A percentile compares a stretch with the other conserved stretches of the same genome.
Evolutionary conservation across 306 rosid genomes (phyloP).

Genomic region (Gleditsia sinensis): DNA sequence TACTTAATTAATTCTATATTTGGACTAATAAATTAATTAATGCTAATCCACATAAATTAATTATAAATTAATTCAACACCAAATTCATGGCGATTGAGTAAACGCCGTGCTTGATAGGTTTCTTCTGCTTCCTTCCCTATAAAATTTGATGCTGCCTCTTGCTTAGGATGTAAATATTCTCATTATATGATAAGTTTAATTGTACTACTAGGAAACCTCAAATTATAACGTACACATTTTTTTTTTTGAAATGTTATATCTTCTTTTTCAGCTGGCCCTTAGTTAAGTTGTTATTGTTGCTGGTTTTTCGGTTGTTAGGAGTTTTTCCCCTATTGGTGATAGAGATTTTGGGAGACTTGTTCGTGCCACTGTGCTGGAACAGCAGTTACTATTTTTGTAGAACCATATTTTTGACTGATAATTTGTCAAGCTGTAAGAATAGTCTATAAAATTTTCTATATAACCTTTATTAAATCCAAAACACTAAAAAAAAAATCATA

Average conservation of each 20-base stretch:
- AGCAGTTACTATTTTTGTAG: neutral
- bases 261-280: neutral
- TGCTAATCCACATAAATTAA: no score
- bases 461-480: no score
- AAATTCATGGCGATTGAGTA: slow-evolving; percentile 85
- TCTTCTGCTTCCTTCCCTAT: slow-evolving; percentile 7
- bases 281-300: neutral
- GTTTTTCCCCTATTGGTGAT: neutral
- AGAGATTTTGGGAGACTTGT: neutral
- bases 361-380: neutral
- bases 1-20: no score
- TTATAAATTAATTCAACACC: no score
- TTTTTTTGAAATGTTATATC: neutral
- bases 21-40: no score
- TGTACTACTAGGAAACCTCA: neutral
- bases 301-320: neutral
- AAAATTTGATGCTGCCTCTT: neutral
- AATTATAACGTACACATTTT: neutral
- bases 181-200: neutral
- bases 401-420: neutral
- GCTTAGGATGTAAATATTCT: slow-evolving; percentile 22
- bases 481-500: no score
- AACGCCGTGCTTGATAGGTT: slow-evolving; percentile 63
- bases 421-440: no score
- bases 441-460: no score